Conservation (phyloP, 169 alveolate genomes). For the Eimeria mitis region DNA sequence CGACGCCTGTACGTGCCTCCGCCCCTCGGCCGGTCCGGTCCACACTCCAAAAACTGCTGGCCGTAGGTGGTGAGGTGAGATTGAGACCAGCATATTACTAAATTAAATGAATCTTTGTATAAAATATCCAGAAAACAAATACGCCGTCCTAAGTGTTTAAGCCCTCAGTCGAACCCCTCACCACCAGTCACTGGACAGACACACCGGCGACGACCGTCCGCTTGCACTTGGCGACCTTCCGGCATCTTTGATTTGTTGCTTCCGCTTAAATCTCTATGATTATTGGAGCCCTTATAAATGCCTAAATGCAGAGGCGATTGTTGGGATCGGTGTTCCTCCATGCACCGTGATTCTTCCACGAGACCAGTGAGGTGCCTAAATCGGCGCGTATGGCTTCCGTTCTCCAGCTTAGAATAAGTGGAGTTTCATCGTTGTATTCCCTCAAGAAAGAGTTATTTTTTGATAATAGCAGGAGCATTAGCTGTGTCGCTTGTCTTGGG, state of each 20-base stretch:
- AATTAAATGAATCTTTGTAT: neutral
- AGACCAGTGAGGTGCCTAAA: neutral
- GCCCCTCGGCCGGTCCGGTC: constrained; percentile 38
- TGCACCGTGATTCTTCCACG: constrained; percentile 20
- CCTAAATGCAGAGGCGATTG: neutral
- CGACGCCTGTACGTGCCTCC: neutral
- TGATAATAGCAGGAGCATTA: neutral
- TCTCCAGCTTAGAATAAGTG: neutral
- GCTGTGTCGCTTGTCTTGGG: neutral
- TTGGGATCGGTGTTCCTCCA: neutral
- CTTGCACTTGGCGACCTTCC: neutral
- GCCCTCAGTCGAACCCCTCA: neutral
- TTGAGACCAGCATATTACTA: neutral
- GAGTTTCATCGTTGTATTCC: neutral
- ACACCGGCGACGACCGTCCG: neutral
- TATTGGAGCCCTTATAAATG: neutral
- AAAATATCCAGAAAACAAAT: neutral
- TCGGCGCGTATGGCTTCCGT: neutral
- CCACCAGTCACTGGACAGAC: neutral
- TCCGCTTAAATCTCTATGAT: neutral
- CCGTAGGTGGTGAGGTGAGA: neutral
- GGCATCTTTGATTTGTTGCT: neutral
- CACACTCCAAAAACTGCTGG: neutral
- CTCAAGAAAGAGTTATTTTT: neutral
- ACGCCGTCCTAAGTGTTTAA: neutral